Base-by-base conservation (phyloP, 805 yeast genomes). In the Starmerella apicola region DNA sequence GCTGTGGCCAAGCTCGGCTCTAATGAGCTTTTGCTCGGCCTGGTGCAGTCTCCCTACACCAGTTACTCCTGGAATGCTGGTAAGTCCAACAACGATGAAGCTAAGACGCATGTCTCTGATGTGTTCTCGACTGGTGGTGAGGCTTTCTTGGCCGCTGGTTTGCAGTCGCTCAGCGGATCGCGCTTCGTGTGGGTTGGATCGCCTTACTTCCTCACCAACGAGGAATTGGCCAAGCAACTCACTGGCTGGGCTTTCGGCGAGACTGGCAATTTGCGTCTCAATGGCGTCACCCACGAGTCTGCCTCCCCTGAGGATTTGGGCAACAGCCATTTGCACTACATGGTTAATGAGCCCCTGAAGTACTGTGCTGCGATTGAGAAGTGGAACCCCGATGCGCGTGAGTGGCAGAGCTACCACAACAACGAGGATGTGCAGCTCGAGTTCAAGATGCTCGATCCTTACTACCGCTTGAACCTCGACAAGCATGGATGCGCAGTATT, bases 381-480 rank as follows among this genome's bases (percentile, higher is more conserved):
- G 60, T 53, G 70, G 76, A 48, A 58, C 57, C 46, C 70, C 58
- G 43, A 37, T 5, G 30, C 19, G 12, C 49, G 59, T 34, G 74
- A 72, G 28, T 91, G 95, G 95, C 65, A 57, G 12, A 93, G 95
- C 23, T 84, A 60, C 56, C 40, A 39, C 6, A 56, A 71, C 7
- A 66, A 65, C 29, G 68, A 71, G 37, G 81, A 78, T 44, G 58
- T 82, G 41, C 98, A 91, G 63, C 65, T 91, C 41, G 86, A 84
- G 53, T 75, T 85, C 59, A 74, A 72, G 53, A 78, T 91, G 88
- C 71, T 91, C 48, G 97, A 91, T 58, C 98, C 99, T 32, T 91
- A 88, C 65, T 85, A 85, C 57, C 76, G 98, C 55, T 57, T 88
- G 42, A 75, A 70, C 45, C 63, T 91, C 53, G 58, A 64, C 3